Percentiles rank a stretch among this genome's conserved stretches.
Conservation (phyloP, 208 protist species). For the Leishmania tropica region DNA sequence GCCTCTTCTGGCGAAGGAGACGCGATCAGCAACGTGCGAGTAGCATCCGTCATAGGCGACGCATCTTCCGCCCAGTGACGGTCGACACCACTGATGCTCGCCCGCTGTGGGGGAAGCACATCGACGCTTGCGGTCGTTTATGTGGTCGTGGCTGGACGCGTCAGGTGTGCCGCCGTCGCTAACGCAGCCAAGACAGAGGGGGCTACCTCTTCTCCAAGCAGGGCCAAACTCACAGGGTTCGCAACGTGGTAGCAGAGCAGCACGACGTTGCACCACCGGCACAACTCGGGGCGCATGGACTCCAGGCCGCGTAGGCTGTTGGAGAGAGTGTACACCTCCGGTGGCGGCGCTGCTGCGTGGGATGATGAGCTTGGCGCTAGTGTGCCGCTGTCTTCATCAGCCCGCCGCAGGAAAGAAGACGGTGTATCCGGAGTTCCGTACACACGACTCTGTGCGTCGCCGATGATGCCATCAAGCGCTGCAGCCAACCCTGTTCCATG, state of each 20-base stretch:
- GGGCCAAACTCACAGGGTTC: conserved; percentile 21
- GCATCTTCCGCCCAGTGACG: too few relatives aligned
- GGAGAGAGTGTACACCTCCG: conserved; percentile 29
- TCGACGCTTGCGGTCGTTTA: not conserved
- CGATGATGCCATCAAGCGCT: not conserved
- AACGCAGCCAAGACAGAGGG: not conserved
- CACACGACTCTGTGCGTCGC: not conserved
- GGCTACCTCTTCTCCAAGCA: not conserved
- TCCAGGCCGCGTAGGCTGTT: conserved; percentile 14
- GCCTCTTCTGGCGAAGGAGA: too few relatives aligned
- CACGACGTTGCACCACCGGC: conserved; percentile 40
- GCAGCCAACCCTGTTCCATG: not conserved
- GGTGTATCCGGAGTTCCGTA: not conserved
- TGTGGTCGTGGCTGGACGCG: not conserved
- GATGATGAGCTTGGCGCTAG: not conserved
- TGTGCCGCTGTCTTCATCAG: not conserved
- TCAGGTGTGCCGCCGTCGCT: too few relatives aligned
- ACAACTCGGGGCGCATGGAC: conserved; percentile 41
- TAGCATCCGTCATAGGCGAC: too few relatives aligned
- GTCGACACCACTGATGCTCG: too few relatives aligned
- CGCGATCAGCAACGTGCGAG: too few relatives aligned
- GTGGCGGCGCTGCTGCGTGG: not conserved
- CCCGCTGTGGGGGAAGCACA: not conserved
- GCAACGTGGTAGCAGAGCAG: conserved; percentile 39
- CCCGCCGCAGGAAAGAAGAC: not conserved